Conservation (phyloP, 768 basidiomycete species). For the Tulasnella sp. region DNA sequence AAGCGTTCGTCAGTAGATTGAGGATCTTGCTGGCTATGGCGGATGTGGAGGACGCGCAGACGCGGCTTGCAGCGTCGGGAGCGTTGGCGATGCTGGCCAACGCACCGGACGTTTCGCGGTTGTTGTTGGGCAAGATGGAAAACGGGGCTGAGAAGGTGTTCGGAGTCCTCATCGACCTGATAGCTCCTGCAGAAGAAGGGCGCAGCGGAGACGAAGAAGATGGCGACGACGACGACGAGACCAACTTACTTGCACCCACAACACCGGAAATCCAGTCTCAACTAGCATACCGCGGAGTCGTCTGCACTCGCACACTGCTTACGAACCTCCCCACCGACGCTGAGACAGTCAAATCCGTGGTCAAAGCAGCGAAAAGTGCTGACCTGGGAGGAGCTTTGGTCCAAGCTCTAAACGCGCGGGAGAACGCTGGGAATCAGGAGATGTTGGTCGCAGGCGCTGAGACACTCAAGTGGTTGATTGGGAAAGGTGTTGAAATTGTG, state of each 20-base stretch:
- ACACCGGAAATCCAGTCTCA: conserved; percentile 37
- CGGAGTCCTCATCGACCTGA: conserved; percentile 41
- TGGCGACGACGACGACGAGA: too few relatives aligned
- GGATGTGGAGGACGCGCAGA: conserved; percentile 76
- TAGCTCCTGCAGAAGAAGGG: conserved; percentile 33
- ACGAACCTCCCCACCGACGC: conserved; percentile 33
- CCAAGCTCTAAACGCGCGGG: conserved; percentile 40
- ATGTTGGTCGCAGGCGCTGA: conserved; percentile 47
- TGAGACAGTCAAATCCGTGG: conserved; percentile 36
- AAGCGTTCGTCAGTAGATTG: conserved; percentile 36
- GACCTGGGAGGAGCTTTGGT: conserved; percentile 51
- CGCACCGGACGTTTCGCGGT: conserved; percentile 48
- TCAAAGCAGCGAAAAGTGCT: conserved; percentile 43
- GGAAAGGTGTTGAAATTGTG: conserved; percentile 19
- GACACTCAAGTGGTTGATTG: conserved; percentile 38
- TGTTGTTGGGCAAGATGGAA: conserved; percentile 55
- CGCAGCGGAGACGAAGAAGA: conserved; percentile 36
- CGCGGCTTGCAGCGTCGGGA: conserved; percentile 83
- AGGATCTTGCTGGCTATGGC: conserved; percentile 78
- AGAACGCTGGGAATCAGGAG: conserved; percentile 32
- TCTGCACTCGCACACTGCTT: conserved; percentile 64
- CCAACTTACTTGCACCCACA: too few relatives aligned
- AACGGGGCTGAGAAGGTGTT: conserved; percentile 55
- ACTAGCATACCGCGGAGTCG: conserved; percentile 66
- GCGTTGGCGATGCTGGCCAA: conserved; percentile 75